Evolutionary conservation across 2,329 filamentous ascomycete genomes (phyloP), one percentile per base, ranked within the genome.

Genomic region (Corinectria fuckeliana): DNA sequence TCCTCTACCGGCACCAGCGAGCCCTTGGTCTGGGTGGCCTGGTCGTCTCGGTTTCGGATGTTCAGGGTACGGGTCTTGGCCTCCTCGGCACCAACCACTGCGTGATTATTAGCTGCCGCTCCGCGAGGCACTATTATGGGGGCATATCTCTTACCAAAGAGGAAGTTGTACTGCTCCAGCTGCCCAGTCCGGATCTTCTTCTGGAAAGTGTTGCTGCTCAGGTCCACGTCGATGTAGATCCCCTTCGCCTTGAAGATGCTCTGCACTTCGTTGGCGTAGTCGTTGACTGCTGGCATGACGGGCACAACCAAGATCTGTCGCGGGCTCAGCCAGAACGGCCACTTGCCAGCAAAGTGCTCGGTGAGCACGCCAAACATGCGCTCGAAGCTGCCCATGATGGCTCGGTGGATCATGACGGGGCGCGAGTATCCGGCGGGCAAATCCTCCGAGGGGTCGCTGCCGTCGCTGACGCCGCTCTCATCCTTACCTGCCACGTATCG

Each of bases 311-410:
- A 82, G 64, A 95, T 86, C 77, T 95, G 91, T 50, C 91, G 85
- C n/a, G 91, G 91, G 68, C 88, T 91, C 62, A 95, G 80, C 91
- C 91, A 95, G 83, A 94, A 92, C 1, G 91, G 91, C 91, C 91
- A 95, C 80, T 93, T 93, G 69, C 91, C 91, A 54, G 84, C 91
- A 74, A 92, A 94, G 77, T 94, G 91, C 81, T 95, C 91, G 44
- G 86, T 91, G 61, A 94, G 82, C 65, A 94, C 92, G 65, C 87
- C 91, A 71, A 91, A 83, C 77, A 86, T 85, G 57, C 82, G 79
- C 76, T 85, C 82, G 74, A 93, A 84, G 76, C 89, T 84, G 74
- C 91, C 89, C 70, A 87, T 84, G 66, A 95, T 91, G 63, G 91
- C 91, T 68, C 91, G 89, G 77, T 95, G 91, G 60, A 95, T 91